Conservation (phyloP, 108 stramenopile genomes). For the Stephanodiscus minutulus region DNA sequence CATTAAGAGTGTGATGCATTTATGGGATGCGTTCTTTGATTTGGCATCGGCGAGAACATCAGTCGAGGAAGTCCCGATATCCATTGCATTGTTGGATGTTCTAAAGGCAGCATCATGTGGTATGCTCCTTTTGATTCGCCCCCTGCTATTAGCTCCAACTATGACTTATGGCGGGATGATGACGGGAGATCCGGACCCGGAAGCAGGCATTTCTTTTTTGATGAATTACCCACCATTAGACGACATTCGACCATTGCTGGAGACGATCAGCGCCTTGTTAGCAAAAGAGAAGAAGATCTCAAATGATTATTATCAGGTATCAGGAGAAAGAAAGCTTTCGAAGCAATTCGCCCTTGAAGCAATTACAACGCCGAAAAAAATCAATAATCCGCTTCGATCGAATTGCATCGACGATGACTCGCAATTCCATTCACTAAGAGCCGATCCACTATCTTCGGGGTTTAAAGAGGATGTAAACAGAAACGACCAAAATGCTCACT, state of each 20-base stretch:
- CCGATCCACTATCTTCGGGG: not conserved
- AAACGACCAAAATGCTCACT: not conserved
- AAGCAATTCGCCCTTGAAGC: slow-evolving; percentile 6
- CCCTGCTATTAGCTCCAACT: slow-evolving; percentile 50
- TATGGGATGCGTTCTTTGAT: slow-evolving; percentile 67
- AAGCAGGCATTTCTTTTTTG: slow-evolving; percentile 53
- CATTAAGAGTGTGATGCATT: slow-evolving; percentile 39
- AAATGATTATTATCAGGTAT: not conserved
- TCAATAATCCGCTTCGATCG: not conserved
- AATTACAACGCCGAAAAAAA: not conserved
- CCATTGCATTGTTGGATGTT: slow-evolving; percentile 55
- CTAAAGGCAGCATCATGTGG: slow-evolving; percentile 68
- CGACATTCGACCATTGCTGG: slow-evolving; percentile 52
- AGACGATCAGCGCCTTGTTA: slow-evolving; percentile 46
- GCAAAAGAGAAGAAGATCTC: slow-evolving; percentile 38
- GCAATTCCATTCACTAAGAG: not conserved
- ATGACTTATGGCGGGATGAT: slow-evolving; percentile 28
- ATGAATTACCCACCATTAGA: slow-evolving; percentile 72
- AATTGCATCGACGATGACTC: not conserved
- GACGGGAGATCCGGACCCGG: slow-evolving; percentile 45
- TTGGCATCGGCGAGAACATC: slow-evolving; percentile 29
- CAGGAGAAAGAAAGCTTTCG: not conserved
- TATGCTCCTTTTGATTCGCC: slow-evolving; percentile 63
- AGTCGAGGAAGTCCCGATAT: slow-evolving; percentile 25
- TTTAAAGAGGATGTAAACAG: not conserved